Evolutionary conservation across 2,329 filamentous ascomycete genomes (phyloP).

Genomic region (Phyllachora maydis): DNA sequence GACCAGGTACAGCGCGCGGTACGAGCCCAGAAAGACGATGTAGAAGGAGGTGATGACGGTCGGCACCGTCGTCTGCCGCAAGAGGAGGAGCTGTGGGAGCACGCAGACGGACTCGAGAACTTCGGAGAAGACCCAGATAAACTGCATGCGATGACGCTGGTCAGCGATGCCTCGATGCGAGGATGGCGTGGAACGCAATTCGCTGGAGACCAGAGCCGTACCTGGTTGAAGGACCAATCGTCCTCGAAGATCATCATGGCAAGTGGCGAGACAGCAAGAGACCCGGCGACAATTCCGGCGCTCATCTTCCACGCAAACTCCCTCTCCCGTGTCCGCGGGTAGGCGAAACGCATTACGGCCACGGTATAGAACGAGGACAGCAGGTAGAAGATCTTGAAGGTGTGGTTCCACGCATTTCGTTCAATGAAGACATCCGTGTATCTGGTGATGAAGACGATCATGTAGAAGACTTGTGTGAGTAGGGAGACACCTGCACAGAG

Average conservation of each 20-base stretch:
- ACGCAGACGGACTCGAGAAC: constrained; percentile 84
- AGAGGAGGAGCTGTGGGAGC: constrained; percentile 73
- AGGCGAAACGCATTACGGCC: constrained; percentile 69
- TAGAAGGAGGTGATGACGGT: constrained; percentile 97
- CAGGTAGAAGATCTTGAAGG: constrained; percentile 84
- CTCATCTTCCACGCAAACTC: constrained; percentile 92
- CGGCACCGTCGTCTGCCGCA: constrained; percentile 85
- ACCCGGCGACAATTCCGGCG: constrained; percentile 43
- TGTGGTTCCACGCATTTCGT: constrained; percentile 43
- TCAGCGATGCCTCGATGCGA: no score
- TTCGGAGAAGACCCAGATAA: constrained; percentile 73
- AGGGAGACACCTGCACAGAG: constrained; percentile 67
- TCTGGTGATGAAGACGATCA: constrained; percentile 64
- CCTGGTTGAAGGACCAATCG: constrained; percentile 26
- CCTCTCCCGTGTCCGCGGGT: constrained; percentile 68
- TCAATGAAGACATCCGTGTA: constrained; percentile 66
- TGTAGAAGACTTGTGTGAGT: constrained; percentile 78
- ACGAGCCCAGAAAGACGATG: constrained; percentile 68
- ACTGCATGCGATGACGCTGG: constrained; percentile 24
- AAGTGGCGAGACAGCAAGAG: constrained; percentile 49
- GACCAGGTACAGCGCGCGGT: constrained; percentile 72
- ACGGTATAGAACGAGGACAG: constrained; percentile 70
- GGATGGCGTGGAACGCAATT: no score
- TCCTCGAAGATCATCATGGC: constrained; percentile 44
- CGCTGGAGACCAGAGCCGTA: no score